These are phyloP conservation scores for Opeltia flavorubescens DNA, from an alignment of 495 filamentous ascomycete genomes.

Conservation along the genomic window DNA sequence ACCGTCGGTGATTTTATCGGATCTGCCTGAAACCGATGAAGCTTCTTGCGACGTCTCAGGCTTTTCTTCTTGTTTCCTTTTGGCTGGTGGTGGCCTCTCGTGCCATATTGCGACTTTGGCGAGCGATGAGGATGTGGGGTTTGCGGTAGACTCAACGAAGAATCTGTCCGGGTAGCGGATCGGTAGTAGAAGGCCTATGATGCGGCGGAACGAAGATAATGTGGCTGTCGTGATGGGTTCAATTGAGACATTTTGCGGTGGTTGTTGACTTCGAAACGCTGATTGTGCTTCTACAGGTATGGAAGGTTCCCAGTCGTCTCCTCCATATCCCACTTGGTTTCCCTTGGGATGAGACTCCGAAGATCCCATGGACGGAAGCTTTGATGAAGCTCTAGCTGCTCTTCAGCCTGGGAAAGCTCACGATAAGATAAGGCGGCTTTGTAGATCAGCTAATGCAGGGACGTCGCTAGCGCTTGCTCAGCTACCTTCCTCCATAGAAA, in stretches of 20 bases:
- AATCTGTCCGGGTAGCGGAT: conserved; percentile 78
- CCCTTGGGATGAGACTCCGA: not conserved
- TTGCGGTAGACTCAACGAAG: conserved; percentile 62
- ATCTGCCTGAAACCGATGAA: too few species aligned
- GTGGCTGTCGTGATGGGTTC: conserved; percentile 43
- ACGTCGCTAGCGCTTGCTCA: too few species aligned
- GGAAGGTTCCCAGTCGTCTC: not conserved
- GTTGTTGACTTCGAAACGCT: conserved; percentile 12
- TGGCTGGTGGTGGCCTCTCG: conserved; percentile 29
- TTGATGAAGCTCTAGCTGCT: not conserved
- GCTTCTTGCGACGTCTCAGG: too few species aligned
- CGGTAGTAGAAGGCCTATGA: conserved; percentile 73
- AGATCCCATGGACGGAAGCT: not conserved
- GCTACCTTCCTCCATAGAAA: not conserved
- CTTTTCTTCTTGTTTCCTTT: conserved; percentile 17
- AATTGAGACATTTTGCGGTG: conserved; percentile 37
- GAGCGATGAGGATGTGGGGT: conserved; percentile 50
- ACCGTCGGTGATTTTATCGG: not conserved
- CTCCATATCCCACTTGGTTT: too few species aligned
- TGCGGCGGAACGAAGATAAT: conserved; percentile 61
- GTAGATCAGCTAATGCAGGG: too few species aligned
- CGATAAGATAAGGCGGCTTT: too few species aligned
- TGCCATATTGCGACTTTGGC: conserved; percentile 67
- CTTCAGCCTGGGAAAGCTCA: too few species aligned
- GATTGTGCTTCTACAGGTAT: not conserved